Evolutionary conservation across 2,329 filamentous ascomycete species (phyloP).

Genomic region (Kalmusia sp.): DNA sequence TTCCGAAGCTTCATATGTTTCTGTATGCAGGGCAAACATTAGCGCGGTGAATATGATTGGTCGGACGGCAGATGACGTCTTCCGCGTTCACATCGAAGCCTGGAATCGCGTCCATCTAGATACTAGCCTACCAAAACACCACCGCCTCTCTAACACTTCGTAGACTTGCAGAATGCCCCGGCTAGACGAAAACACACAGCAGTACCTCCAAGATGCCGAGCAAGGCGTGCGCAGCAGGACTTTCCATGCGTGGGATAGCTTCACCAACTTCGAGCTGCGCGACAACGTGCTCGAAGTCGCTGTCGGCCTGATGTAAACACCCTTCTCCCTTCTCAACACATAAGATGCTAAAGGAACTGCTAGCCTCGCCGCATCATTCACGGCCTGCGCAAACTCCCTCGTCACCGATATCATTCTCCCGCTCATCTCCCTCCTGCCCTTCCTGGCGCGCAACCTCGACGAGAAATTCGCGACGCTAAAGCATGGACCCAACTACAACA

Average conservation of each 20-base stretch:
- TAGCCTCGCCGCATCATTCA: constrained; percentile 74
- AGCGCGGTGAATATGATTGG: no score
- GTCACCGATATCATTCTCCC: constrained; percentile 75
- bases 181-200: constrained; percentile 40
- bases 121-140: neutral
- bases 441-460: constrained; percentile 73
- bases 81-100: neutral
- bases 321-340: neutral
- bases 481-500: constrained; percentile 58
- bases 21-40: neutral
- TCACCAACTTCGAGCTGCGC: constrained; percentile 75
- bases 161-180: constrained; percentile 31
- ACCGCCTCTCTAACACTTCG: neutral
- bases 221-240: constrained; percentile 52
- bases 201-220: constrained; percentile 57
- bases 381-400: constrained; percentile 73
- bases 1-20: neutral
- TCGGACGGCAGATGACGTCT: neutral
- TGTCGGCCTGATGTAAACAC: constrained; percentile 71
- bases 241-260: constrained; percentile 65
- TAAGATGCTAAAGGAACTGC: neutral
- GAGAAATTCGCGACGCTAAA: constrained; percentile 75
- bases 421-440: constrained; percentile 71
- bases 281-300: constrained; percentile 80
- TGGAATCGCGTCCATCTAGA: neutral